Base-by-base conservation (phyloP, 306 rosid genomes). In the Echinosophora koreensis region DNA sequence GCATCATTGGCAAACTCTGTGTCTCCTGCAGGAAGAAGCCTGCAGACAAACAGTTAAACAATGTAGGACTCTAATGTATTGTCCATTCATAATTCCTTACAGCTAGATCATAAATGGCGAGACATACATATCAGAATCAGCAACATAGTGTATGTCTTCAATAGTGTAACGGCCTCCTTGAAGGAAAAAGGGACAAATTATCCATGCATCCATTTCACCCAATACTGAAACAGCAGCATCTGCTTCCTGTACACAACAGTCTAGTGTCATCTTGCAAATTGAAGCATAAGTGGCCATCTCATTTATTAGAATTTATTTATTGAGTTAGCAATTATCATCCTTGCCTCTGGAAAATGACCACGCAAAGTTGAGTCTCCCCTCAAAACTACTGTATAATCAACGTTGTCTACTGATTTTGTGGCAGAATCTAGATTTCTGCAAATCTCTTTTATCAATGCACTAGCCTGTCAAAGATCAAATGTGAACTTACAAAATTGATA, bases 311-410 rank as follows among this genome's bases (percentile, higher is more conserved):
- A 71, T 18, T 30, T 17, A 42, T 50, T 65, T 60, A 13, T 10
- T 64, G 47, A 52, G 54, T 41, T 73, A 64, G 60, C 80, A 56
- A 58, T 28, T 18, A 46, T 28, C 37, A 73, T 79, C 58, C 94
- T 90, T 90, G 89, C 98, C 90, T 94, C 97, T 0, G 98, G 98
- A 86, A 94, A 94, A 88, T 94, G 98, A 51, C 98, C 98, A 68
- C 97, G 93, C 81, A 94, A 85, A 55, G 98, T 94, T 77, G 98
- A 94, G 86, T 94, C 97, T 13, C 98, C 98, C 86, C 98, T 90
- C 82, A 92, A 87, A 92, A 94, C 97, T 54, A 94, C 94, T 2
- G 92, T 87, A 73, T 89, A 94, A 71, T 89, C 97, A 65, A 84
- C 83, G 57, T 66, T 73, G 60, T 89, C 76, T 78, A 88, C 86